Base-by-base conservation (phyloP, 257 asterid species). In the Capsicum baccatum region DNA sequence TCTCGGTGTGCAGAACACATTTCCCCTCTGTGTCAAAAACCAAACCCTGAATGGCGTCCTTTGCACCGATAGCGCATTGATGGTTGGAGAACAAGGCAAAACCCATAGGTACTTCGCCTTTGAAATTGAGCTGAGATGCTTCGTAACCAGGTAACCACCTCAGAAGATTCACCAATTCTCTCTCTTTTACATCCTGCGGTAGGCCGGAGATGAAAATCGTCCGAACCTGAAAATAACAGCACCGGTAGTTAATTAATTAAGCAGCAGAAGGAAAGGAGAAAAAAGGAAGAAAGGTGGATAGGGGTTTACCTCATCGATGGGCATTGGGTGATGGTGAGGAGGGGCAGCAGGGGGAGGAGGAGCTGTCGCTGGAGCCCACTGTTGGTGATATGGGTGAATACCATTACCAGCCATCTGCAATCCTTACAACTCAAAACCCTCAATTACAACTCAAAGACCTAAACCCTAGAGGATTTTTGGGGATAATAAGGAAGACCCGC, bases 121-220 rank as follows among this genome's bases (percentile, higher is more conserved):
- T 97, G 88, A 91, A 94, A 88, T 97, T 97, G 83, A 97, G 98
- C 91, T 97, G 99, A 15, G 99, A 97, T 3, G 99, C 99, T 92
- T 97, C 99, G 59, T 94, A 97, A 16, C 99, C 99, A 7, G 99
- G 99, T 56, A 97, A 85, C 99, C 98, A 97, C 83, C 99, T 92
- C 85, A 97, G 88, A 85, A 95, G 87, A 86, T 97, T 97, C 92
- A 93, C 98, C 87, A 97, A 88, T 89, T 97, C 99, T 88, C 99
- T 91, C 93, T 97, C 99, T 85, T 92, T 97, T 84, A 97, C 99
- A 87, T 97, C 99, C 90, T 92, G 97, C 10, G 99, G 99, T 85
- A 97, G 89, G 39, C 99, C 99, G 33, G 99, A 92, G 60, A 97
- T 92, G 84, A 97, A 97, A 64, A 97, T 92, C 39, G 99, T 95